Evolutionary conservation across 75 land plant species (phyloP).

Genomic region (Pinus albicaulis): DNA sequence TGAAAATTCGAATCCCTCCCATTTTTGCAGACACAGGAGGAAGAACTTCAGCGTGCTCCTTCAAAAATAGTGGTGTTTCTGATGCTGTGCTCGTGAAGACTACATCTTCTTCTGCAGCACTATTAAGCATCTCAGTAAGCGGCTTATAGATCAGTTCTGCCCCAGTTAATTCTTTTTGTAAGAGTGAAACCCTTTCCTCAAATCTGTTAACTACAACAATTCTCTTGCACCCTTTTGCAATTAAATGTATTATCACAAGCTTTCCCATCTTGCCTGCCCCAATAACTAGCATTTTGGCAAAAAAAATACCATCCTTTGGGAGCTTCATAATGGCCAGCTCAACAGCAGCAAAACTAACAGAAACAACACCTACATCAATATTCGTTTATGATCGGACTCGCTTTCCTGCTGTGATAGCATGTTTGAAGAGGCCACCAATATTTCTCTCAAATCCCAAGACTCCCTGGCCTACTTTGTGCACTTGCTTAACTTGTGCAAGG

Average conservation of each 20-base stretch:
- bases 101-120: slow-evolving; percentile 83
- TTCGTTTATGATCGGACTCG: slow-evolving; percentile 51
- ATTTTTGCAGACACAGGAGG: slow-evolving; percentile 35
- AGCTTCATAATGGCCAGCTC: slow-evolving; percentile 89
- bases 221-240: slow-evolving; percentile 78
- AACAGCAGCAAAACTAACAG: slow-evolving; percentile 93
- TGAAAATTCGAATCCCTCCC: slow-evolving; percentile 66
- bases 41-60: slow-evolving; percentile 60
- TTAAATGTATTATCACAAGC: slow-evolving; percentile 90
- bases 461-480: no score
- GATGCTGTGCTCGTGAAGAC: slow-evolving; percentile 97
- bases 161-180: slow-evolving; percentile 59
- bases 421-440: slow-evolving; percentile 66
- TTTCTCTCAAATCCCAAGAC: no score
- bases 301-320: slow-evolving; percentile 33
- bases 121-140: slow-evolving; percentile 54
- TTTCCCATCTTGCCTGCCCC: slow-evolving; percentile 99
- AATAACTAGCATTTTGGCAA: slow-evolving; percentile 68
- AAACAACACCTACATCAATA: slow-evolving; percentile 54
- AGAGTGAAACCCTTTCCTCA: slow-evolving; percentile 63
- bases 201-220: slow-evolving; percentile 80
- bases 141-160: slow-evolving; percentile 74
- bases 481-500: no score
- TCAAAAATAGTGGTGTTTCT: slow-evolving; percentile 69
- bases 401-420: slow-evolving; percentile 60